These are phyloP conservation scores for Debaryomyces robertsiae DNA, from an alignment of 1,139 yeast genomes.

Conservation along the genomic window DNA sequence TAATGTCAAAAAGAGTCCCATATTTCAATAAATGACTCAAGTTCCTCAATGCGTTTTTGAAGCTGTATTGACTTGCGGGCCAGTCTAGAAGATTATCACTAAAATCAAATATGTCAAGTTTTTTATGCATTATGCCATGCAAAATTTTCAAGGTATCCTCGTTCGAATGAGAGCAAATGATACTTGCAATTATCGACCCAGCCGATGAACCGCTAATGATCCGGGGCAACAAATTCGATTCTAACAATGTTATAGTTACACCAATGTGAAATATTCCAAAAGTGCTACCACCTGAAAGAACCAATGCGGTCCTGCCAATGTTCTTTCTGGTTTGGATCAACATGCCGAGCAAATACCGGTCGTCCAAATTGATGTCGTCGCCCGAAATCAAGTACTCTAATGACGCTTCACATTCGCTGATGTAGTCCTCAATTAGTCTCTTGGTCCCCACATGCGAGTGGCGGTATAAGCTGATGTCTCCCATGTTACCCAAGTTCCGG, in stretches of 20 bases:
- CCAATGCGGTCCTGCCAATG: constrained; percentile 90
- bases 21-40: constrained; percentile 62
- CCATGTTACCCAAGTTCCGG: constrained; percentile 86
- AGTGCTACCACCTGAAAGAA: constrained; percentile 93
- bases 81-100: constrained; percentile 20
- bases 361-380: constrained; percentile 58
- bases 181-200: constrained; percentile 92
- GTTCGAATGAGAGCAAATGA: constrained; percentile 77
- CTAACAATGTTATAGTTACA: constrained; percentile 76
- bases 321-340: constrained; percentile 86
- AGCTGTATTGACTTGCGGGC: constrained; percentile 44
- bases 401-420: constrained; percentile 71
- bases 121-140: constrained; percentile 53
- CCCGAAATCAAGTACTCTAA: constrained; percentile 51
- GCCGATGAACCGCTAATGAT: constrained; percentile 96
- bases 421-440: constrained; percentile 75
- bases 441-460: constrained; percentile 89
- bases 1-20: constrained; percentile 88
- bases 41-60: constrained; percentile 36
- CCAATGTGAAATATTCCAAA: constrained; percentile 94
- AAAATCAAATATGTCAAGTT: constrained; percentile 69
- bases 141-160: constrained; percentile 67
- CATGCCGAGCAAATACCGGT: constrained; percentile 70
- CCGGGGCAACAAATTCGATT: constrained; percentile 75
- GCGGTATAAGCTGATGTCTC: constrained; percentile 74